Conservation (phyloP, 306 rosid species). For the Argentina anserina region DNA sequence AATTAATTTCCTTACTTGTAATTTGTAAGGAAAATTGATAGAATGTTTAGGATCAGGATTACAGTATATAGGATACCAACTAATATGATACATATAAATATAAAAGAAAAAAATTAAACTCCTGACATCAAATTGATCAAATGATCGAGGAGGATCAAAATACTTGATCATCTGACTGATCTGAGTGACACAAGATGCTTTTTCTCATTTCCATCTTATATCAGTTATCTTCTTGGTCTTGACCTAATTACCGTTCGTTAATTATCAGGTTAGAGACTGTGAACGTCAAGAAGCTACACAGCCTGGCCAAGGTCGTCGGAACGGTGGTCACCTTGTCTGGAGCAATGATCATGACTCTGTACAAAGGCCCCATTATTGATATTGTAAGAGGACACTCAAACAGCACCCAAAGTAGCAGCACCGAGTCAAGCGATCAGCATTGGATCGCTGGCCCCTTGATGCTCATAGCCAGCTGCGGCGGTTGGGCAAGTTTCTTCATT, state of each 20-base stretch:
- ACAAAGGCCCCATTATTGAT: slow-evolving; percentile 79
- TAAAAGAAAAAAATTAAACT: too few relatives aligned
- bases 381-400: slow-evolving; percentile 40
- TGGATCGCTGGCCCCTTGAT: slow-evolving; percentile 63
- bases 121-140: too few relatives aligned
- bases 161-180: background rate
- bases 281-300: slow-evolving; percentile 56
- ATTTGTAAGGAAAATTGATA: too few relatives aligned
- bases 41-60: too few relatives aligned
- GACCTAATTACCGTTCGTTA: background rate
- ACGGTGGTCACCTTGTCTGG: slow-evolving; percentile 74
- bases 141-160: slow-evolving; percentile 2
- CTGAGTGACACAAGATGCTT: background rate
- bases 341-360: slow-evolving; percentile 96
- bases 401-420: slow-evolving; percentile 21
- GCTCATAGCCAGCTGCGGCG: slow-evolving; percentile 63
- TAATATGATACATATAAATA: too few relatives aligned
- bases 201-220: background rate
- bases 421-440: slow-evolving; percentile 47
- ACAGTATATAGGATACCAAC: too few relatives aligned
- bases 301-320: slow-evolving; percentile 81
- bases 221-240: background rate
- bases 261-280: slow-evolving; percentile 69
- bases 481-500: slow-evolving; percentile 96
- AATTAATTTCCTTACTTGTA: too few relatives aligned